Base-by-base conservation (phyloP, 2,329 filamentous ascomycete species). In the Beauveria varroae region DNA sequence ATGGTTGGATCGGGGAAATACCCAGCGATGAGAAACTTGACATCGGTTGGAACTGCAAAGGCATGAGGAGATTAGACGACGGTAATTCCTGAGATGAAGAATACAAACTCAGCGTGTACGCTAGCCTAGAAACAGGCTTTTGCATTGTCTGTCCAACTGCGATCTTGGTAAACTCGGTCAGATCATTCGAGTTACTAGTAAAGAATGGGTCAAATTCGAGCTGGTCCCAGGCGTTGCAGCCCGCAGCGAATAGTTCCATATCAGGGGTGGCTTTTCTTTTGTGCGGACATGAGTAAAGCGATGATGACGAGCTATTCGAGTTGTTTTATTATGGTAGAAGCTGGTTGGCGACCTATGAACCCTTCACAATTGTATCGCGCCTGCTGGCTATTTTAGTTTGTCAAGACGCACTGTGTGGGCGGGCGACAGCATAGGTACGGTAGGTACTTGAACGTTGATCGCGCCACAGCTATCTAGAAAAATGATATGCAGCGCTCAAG, bases 171-270 rank as follows among this genome's bases (percentile, higher is more conserved):
- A 86, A 85, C 1, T 66, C 63, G 20, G 62, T 62, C 4, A 83
- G 20, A 66, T 86, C 84, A 5, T 76, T 70, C 75, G 46, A 46
- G 1, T 67, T 53, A 4, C 62, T 63, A 7, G 18, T 44, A 5
- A 10, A 52, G 8, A 47, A 34, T 22, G 16, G n/a, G 7, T 62
- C 63, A 14, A 84, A 79, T 2, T 68, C 65, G 18, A 86, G 75
- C 66, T 86, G 83, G 60, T 72, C 71, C 81, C 81, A 86, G 59
- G 82, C 81, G 67, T 87, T 86, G 71, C 83, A 80, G 46, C 84
- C 84, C 3, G 79, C 66, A 47, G 78, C 81, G 67, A 81, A 82
- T 5, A 87, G 69, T 57, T 80, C 73, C 81, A 83, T 78, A 7
- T 20, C 46, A 2, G 24, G 12, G 3, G 12, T 26, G 8, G 6